phyloP scores from a whole-genome alignment of 768 basidiomycete species.

The Chalciporus chontae region DNA sequence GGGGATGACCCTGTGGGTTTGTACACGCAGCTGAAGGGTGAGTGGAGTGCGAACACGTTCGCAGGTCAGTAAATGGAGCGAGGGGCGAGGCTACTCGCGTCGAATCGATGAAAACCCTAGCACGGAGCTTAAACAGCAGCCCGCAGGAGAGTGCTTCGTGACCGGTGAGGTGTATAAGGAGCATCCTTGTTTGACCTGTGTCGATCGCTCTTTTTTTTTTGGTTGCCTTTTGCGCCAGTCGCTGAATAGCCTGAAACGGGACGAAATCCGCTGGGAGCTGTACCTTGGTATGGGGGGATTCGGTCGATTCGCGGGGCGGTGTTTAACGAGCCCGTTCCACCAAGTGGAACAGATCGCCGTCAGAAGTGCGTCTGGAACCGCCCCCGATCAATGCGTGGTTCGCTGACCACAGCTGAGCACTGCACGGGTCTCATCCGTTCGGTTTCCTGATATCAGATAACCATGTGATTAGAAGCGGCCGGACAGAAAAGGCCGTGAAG shows the following conservation, averaged over 20 bases:
- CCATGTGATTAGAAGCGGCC: not conserved
- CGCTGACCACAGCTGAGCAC: conserved; percentile 27
- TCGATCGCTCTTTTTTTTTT: conserved; percentile 2
- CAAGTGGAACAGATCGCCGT: conserved; percentile 14
- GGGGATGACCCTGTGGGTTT: conserved; percentile 9
- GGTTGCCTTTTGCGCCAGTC: conserved; percentile 5
- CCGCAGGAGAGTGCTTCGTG: conserved; percentile 6
- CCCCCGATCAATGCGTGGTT: conserved; percentile 27
- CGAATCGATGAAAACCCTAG: conserved; percentile 12
- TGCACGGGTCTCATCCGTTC: conserved; percentile 10
- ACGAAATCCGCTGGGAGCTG: conserved; percentile 6
- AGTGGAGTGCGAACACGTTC: conserved; percentile 12
- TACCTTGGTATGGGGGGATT: conserved; percentile 8
- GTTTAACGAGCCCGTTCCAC: conserved; percentile 19
- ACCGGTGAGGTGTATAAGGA: conserved; percentile 9
- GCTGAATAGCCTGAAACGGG: conserved; percentile 14
- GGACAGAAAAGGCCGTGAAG: conserved; percentile 10
- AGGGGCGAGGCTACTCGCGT: conserved; percentile 15
- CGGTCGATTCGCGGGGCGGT: conserved; percentile 19
- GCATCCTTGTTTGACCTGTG: conserved; percentile 3
- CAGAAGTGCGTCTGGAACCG: conserved; percentile 16
- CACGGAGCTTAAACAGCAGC: conserved; percentile 26
- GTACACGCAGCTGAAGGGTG: conserved; percentile 8
- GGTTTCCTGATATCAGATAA: conserved; percentile 19
- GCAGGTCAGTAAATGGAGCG: conserved; percentile 14